Conservation (phyloP, 805 yeast species). For the Metschnikowia koreensis region DNA sequence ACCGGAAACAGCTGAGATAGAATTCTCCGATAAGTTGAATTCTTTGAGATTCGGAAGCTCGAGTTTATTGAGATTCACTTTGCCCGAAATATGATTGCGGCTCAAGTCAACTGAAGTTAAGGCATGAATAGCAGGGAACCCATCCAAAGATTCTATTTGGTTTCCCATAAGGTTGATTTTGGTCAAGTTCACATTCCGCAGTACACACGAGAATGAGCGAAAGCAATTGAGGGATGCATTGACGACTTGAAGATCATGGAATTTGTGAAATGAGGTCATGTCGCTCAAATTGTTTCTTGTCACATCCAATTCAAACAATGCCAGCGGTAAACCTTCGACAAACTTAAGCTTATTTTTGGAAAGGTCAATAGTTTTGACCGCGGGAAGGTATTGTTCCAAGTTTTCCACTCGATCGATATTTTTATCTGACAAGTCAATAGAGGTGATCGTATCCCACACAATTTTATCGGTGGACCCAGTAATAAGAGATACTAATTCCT, state of each 20-base stretch:
- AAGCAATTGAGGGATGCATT: slow-evolving; percentile 40
- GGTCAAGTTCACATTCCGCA: slow-evolving; percentile 41
- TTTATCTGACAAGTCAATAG: slow-evolving; percentile 34
- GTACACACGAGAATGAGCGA: slow-evolving; percentile 35
- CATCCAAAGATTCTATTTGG: slow-evolving; percentile 32
- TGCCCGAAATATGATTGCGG: slow-evolving; percentile 39
- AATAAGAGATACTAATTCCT: slow-evolving; percentile 43
- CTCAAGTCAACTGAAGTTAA: slow-evolving; percentile 42
- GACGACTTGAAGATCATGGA: slow-evolving; percentile 42
- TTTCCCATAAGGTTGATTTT: slow-evolving; percentile 40
- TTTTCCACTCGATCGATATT: slow-evolving; percentile 43
- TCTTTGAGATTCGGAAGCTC: slow-evolving; percentile 43
- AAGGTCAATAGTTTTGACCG: slow-evolving; percentile 37
- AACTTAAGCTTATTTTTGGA: slow-evolving; percentile 42
- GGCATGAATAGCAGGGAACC: slow-evolving; percentile 38
- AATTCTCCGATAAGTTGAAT: slow-evolving; percentile 43
- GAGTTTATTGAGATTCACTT: slow-evolving; percentile 33
- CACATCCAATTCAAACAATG: slow-evolving; percentile 37
- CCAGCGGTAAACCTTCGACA: slow-evolving; percentile 46
- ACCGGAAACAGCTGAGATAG: slow-evolving; percentile 31
- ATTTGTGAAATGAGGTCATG: slow-evolving; percentile 40
- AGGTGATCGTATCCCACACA: slow-evolving; percentile 43
- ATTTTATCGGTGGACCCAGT: slow-evolving; percentile 36
- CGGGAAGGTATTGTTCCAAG: slow-evolving; percentile 45
- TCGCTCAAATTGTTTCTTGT: slow-evolving; percentile 39